These are phyloP conservation scores for Hysterium pulicare DNA, from an alignment of 2,329 filamentous ascomycete species.

Conservation along the genomic window DNA sequence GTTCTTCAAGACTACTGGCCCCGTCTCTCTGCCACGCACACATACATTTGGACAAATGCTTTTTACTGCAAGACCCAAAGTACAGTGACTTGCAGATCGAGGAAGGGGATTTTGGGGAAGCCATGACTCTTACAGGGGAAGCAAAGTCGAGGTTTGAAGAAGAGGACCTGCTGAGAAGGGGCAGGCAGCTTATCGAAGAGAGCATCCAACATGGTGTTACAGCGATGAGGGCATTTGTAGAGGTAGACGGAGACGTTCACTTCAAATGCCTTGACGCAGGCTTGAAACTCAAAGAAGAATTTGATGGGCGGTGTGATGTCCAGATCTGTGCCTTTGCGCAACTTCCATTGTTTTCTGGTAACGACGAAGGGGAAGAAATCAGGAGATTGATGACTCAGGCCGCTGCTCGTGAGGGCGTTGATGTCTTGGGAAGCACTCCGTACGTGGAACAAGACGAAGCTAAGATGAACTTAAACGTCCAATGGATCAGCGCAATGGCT, in stretches of 20 bases:
- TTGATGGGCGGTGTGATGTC: slow-evolving; percentile 52
- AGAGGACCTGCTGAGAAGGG: slow-evolving; percentile 62
- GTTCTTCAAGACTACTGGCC: slow-evolving; percentile 41
- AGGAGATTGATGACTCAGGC: slow-evolving; percentile 49
- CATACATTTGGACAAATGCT: slow-evolving; percentile 68
- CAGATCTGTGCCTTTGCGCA: slow-evolving; percentile 72
- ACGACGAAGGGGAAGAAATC: slow-evolving; percentile 50
- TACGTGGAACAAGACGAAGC: slow-evolving; percentile 60
- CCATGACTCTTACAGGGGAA: slow-evolving; percentile 54
- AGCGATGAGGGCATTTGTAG: slow-evolving; percentile 67
- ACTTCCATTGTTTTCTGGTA: slow-evolving; percentile 61
- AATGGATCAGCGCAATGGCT: slow-evolving; percentile 59
- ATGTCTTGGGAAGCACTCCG: slow-evolving; percentile 64
- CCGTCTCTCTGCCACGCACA: slow-evolving; percentile 68
- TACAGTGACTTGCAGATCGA: slow-evolving; percentile 60
- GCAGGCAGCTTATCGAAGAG: slow-evolving; percentile 62
- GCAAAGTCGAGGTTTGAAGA: slow-evolving; percentile 63
- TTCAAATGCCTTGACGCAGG: slow-evolving; percentile 58
- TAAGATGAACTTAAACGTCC: slow-evolving; percentile 55
- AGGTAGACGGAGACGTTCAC: slow-evolving; percentile 62
- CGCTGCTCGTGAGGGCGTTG: slow-evolving; percentile 44
- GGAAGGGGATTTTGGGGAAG: slow-evolving; percentile 63
- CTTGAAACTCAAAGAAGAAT: slow-evolving; percentile 54
- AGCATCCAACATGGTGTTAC: slow-evolving; percentile 64
- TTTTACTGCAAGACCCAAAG: slow-evolving; percentile 56